Evolutionary conservation across 2,329 filamentous ascomycete genomes (phyloP).

Genomic region (Diaporthe sp.): DNA sequence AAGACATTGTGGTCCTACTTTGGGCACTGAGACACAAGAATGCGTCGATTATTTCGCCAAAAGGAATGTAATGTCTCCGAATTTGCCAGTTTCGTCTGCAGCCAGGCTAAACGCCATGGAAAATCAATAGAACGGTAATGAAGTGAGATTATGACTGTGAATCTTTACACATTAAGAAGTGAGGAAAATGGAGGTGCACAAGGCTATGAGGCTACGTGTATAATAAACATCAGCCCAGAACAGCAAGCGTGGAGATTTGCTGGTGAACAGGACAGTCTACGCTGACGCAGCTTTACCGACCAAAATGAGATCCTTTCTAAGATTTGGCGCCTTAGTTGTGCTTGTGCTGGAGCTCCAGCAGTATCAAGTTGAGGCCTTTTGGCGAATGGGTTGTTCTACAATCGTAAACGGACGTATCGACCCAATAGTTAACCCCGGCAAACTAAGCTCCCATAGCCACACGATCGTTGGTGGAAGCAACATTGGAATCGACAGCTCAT

Average conservation of each 20-base stretch:
- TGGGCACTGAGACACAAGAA: not conserved
- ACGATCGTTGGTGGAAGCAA: conserved; percentile 68
- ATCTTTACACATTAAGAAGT: not conserved
- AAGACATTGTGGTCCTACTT: not conserved
- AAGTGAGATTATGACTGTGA: not conserved
- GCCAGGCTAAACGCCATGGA: not conserved
- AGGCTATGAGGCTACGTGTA: not conserved
- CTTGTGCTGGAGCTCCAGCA: not conserved
- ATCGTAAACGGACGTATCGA: conserved; percentile 67
- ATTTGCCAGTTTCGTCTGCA: not conserved
- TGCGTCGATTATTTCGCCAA: not conserved
- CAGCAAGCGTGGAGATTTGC: not conserved
- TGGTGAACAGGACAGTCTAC: not conserved
- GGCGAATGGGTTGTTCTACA: conserved; percentile 42
- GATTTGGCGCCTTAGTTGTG: not conserved
- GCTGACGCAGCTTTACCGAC: not conserved
- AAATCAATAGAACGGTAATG: not conserved
- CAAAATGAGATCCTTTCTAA: not conserved
- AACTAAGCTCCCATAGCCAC: conserved; percentile 67
- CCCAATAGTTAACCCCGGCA: conserved; percentile 66
- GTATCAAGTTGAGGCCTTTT: not conserved
- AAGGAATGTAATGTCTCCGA: not conserved
- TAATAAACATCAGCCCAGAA: not conserved
- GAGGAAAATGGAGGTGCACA: not conserved
- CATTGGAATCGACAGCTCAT: conserved; percentile 62